phyloP scores from a whole-genome alignment of 768 basidiomycete genomes.

The Boletus pseudo-olivaceus region DNA sequence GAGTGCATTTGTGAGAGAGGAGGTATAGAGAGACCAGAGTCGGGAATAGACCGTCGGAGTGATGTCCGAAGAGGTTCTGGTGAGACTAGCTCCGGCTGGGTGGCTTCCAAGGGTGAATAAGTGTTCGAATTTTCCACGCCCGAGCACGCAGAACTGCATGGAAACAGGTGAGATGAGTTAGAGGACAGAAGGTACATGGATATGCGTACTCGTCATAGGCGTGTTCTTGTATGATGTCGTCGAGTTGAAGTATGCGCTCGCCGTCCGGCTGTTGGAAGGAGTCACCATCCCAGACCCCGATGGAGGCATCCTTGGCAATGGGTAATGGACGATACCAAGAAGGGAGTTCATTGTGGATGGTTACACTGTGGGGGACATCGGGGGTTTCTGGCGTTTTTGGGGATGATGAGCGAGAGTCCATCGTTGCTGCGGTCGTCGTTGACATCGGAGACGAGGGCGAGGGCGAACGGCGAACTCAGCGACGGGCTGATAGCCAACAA shows the following conservation, averaged over 20 bases:
- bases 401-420: slow-evolving; percentile 67
- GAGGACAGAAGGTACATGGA: slow-evolving; percentile 5
- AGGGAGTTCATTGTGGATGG: slow-evolving; percentile 48
- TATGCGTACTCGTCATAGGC: slow-evolving; percentile 70
- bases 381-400: slow-evolving; percentile 66
- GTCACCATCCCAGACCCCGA: slow-evolving; percentile 44
- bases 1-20: slow-evolving; percentile 40
- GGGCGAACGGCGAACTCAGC: slow-evolving; percentile 3
- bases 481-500: not conserved
- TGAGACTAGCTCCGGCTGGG: slow-evolving; percentile 32
- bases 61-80: slow-evolving; percentile 33
- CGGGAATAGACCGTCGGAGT: slow-evolving; percentile 25
- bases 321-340: slow-evolving; percentile 58
- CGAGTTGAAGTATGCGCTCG: slow-evolving; percentile 58
- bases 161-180: not conserved
- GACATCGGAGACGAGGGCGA: slow-evolving; percentile 42
- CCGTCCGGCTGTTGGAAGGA: slow-evolving; percentile 46
- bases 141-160: slow-evolving; percentile 19
- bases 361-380: slow-evolving; percentile 48
- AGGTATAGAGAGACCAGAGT: slow-evolving; percentile 32
- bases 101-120: slow-evolving; percentile 28
- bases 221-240: slow-evolving; percentile 71
- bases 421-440: slow-evolving; percentile 49
- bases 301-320: slow-evolving; percentile 38
- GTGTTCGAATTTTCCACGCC: slow-evolving; percentile 17